These are phyloP conservation scores for Trypanosoma grayi DNA, from an alignment of 208 protist genomes.

Conservation along the genomic window DNA sequence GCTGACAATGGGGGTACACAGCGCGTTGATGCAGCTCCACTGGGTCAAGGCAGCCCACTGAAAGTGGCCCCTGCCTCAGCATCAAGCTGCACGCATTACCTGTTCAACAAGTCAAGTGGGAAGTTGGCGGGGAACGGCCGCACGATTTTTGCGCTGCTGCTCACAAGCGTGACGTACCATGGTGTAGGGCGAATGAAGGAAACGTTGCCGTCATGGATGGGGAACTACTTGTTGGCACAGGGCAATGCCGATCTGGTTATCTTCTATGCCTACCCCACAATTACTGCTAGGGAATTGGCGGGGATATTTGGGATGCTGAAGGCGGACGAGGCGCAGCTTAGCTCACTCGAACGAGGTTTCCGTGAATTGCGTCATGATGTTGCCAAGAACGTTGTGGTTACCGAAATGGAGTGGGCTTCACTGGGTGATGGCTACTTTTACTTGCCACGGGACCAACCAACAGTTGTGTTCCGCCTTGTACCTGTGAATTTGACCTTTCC, in stretches of 20 bases:
- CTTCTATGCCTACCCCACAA: slow-evolving; percentile 15
- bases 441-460: neutral
- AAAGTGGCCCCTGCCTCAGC: neutral
- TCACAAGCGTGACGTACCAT: slow-evolving; percentile 18
- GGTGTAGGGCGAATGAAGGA: slow-evolving; percentile 13
- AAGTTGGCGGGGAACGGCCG: slow-evolving; percentile 16
- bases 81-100: slow-evolving; percentile 1
- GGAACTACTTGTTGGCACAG: slow-evolving; percentile 13
- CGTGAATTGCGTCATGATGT: slow-evolving; percentile 13
- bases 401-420: slow-evolving; percentile 2
- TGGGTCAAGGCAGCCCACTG: neutral
- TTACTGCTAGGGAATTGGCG: slow-evolving; percentile 11
- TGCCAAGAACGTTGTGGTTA: neutral
- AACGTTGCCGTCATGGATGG: slow-evolving; percentile 20
- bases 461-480: slow-evolving; percentile 14
- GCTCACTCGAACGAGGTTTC: neutral
- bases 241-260: slow-evolving; percentile 20
- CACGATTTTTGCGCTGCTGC: slow-evolving; percentile 11
- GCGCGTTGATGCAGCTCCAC: neutral
- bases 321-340: slow-evolving; percentile 1
- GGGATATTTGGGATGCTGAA: slow-evolving; percentile 7
- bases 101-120: neutral
- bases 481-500: slow-evolving; percentile 23
- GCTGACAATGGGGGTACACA: neutral
- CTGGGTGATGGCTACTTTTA: slow-evolving; percentile 17